Evolutionary conservation across 176 grass and related monocot species (phyloP), one percentile per base, ranked within the genome.

Genomic region (Triticum aestivum): DNA sequence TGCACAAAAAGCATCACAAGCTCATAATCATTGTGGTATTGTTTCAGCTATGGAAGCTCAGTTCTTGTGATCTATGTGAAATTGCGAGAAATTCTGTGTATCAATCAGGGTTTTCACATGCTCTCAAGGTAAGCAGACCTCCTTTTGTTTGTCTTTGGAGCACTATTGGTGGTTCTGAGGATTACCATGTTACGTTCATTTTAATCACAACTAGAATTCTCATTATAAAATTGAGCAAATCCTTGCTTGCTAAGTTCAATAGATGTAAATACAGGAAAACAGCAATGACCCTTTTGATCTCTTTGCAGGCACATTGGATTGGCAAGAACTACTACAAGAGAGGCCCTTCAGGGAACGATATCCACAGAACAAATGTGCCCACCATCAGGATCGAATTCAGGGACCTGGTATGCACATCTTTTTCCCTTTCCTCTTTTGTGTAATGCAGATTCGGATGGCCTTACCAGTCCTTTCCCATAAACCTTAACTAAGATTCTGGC

Each of bases 31-130:
- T 81, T 81, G 47, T 67, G 11, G 27, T 85, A 26, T 84, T 85
- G 65, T 82, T 91, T 84, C 87, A 99, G 97, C 78, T 99, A 17
- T 99, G 97, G 97, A 99, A 96, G 87, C 92, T 99, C 51, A 99
- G 87, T 90, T 89, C 97, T 56, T 99, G 97, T 75, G 97, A 99
- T 88, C 89, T 99, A 89, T 99, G 97, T 91, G 97, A 99, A 86
- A 94, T 99, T 86, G 96, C 93, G 1, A 95, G 93, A 77, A 95
- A 94, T 64, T 98, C 96, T 71, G 96, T 98, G 58, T 98, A 88
- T 68, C 96, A 98, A 75, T 98, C 96, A 29, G 96, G 96, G 11
- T 98, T 98, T 85, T 99, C 97, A 85, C 97, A 99, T 75, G 92
- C 92, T 65, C 83, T 90, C 17, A 96, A 99, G 97, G 97, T 94